phyloP scores from a whole-genome alignment of 2,329 filamentous ascomycete species.

The Decorospora gaudefroyi region DNA sequence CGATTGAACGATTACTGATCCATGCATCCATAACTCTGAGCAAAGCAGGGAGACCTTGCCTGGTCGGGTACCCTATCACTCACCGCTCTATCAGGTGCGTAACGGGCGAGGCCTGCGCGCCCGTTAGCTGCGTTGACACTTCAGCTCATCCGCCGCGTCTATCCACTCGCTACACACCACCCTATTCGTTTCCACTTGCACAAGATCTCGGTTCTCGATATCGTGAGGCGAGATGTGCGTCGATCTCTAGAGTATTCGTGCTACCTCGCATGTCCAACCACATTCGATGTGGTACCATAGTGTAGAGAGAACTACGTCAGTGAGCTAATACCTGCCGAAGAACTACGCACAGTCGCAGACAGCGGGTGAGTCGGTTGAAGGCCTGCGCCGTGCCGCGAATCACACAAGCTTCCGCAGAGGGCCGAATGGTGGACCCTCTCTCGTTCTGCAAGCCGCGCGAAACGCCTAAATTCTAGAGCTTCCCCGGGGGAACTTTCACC shows the following conservation, averaged over 20 bases:
- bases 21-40: neutral
- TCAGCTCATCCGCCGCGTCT: constrained; percentile 2
- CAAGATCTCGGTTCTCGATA: constrained; percentile 1
- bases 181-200: constrained; percentile 1
- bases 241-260: neutral
- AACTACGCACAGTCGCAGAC: constrained; percentile 6
- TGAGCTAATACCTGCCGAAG: constrained; percentile 9
- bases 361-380: constrained; percentile 8
- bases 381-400: constrained; percentile 6
- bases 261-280: neutral
- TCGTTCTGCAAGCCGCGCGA: constrained; percentile 13
- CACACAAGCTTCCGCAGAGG: constrained; percentile 13
- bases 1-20: neutral
- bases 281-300: constrained; percentile 2
- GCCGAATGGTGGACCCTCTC: constrained; percentile 13
- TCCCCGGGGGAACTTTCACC: neutral
- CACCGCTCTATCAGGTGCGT: constrained; percentile 16
- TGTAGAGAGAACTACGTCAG: constrained; percentile 1
- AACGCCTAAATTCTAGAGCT: constrained; percentile 4
- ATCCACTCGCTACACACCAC: constrained; percentile 11
- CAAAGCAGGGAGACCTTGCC: neutral
- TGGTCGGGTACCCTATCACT: constrained; percentile 6
- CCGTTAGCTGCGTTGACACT: constrained; percentile 9
- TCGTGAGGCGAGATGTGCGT: constrained; percentile 6
- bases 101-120: constrained; percentile 8